phyloP scores from a whole-genome alignment of 768 basidiomycete species.

The Pulveroboletus sp. region DNA sequence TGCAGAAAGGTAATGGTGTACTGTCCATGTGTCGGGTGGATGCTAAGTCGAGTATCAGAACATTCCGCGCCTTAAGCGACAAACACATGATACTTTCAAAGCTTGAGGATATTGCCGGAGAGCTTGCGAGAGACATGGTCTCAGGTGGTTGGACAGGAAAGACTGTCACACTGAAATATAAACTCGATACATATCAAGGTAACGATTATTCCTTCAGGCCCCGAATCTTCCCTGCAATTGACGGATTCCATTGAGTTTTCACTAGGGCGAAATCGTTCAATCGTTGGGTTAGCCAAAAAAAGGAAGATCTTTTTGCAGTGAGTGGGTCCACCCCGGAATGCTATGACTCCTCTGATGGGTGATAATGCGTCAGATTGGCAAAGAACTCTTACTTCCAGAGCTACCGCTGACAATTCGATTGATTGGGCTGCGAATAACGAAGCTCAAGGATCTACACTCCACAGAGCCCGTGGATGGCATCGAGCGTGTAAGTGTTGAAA shows the following conservation, averaged over 20 bases:
- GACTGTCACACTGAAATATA: slow-evolving; percentile 90
- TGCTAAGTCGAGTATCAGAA: slow-evolving; percentile 40
- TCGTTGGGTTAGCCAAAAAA: slow-evolving; percentile 67
- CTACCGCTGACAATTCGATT: slow-evolving; percentile 75
- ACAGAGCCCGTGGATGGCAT: slow-evolving; percentile 50
- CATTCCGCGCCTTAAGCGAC: slow-evolving; percentile 66
- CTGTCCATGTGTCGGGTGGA: neutral
- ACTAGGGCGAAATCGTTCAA: slow-evolving; percentile 80
- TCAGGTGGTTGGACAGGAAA: slow-evolving; percentile 79
- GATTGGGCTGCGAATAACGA: slow-evolving; percentile 85
- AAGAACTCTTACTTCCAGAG: slow-evolving; percentile 76
- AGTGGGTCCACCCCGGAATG: slow-evolving; percentile 19
- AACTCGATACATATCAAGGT: slow-evolving; percentile 88
- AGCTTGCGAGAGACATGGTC: slow-evolving; percentile 78
- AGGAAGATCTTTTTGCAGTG: slow-evolving; percentile 74
- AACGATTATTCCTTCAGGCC: slow-evolving; percentile 1
- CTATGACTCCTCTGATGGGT: slow-evolving; percentile 1
- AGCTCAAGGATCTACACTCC: slow-evolving; percentile 75
- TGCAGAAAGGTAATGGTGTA: slow-evolving; percentile 60
- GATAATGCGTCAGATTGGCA: slow-evolving; percentile 55
- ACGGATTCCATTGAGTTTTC: slow-evolving; percentile 44
- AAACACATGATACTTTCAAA: slow-evolving; percentile 65
- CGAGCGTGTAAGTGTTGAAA: slow-evolving; percentile 54
- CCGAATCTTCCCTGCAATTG: neutral
- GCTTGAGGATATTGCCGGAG: slow-evolving; percentile 74